Base-by-base conservation (phyloP, 192 early-diverging fungal genomes). In the Powellomyces hirtus region DNA sequence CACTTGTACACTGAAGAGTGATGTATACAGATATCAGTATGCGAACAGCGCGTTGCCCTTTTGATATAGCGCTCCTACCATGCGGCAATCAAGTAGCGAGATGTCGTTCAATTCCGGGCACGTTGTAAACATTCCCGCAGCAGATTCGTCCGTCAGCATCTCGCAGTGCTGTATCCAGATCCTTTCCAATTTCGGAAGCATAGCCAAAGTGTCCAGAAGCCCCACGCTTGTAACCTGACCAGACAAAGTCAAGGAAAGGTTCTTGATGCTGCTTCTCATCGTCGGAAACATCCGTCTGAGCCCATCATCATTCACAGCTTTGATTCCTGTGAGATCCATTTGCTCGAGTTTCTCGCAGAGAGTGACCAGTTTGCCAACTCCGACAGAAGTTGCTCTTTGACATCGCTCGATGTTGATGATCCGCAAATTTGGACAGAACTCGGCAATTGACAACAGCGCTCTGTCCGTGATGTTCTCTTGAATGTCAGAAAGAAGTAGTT, bases 101-200 rank as follows among this genome's bases (percentile, higher is more conserved):
- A 69, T 16, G 49, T 69, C 67, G 18, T 31, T 60, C 34, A 69
- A 31, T 45, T 69, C 11, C 5, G 40, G 57, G 26, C 67, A 69
- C 14, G 58, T 20, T 0, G 16, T 27, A 1, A 60, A 16, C 35
- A 69, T 18, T 8, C 27, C 33, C 31, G 18, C 13, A n/a, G 42
- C 40, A 13, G 5, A 33, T 7, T 60, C 57, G 35, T 69, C 67
- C 6, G 26, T 38, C 14, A 69, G 30, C 67, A 60, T 60, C 16
- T n/a, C 30, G 46, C 67, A 69, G 44, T 69, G 40, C 57, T 69
- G 67, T 4, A 69, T 14, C 57, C 58, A 69, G 5, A 69, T 30
- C 30, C 58, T 33, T 33, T 69, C 57, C 42, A 69, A 20, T 18
- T 49, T 60, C 4, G 55, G 37, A 11, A 69, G 29, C 20, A 16